Percentiles rank a stretch among this genome's conserved stretches.
phyloP scores from a whole-genome alignment of 2,329 filamentous ascomycete genomes.

The Emergomyces orientalis region DNA sequence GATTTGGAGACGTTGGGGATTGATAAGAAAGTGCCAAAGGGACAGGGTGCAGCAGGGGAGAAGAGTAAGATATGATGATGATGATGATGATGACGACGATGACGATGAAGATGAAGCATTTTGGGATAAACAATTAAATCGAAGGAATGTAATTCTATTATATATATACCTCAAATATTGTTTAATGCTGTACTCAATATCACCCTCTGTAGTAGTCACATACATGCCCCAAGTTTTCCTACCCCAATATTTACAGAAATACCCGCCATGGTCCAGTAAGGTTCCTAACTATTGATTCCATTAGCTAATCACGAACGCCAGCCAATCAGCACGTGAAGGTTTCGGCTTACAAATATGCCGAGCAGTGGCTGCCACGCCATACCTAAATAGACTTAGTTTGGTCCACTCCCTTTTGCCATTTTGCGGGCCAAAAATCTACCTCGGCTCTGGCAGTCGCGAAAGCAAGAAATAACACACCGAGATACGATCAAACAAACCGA shows the following conservation, averaged over 20 bases:
- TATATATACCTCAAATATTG: too few species aligned
- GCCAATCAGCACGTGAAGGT: slow-evolving; percentile 2
- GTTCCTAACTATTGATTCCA: too few species aligned
- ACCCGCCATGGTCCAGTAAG: too few species aligned
- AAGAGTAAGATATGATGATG: slow-evolving; percentile 26
- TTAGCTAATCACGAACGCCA: too few species aligned
- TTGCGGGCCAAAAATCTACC: not conserved
- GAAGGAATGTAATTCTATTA: not conserved
- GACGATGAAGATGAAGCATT: not conserved
- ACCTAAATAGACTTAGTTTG: not conserved
- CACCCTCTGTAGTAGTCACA: too few species aligned
- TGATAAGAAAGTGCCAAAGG: slow-evolving; percentile 66
- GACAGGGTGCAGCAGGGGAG: slow-evolving; percentile 37
- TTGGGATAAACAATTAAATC: not conserved
- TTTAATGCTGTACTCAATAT: too few species aligned
- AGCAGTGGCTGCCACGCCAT: not conserved
- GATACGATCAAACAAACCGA: not conserved
- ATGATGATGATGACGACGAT: not conserved
- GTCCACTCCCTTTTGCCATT: not conserved
- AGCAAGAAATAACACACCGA: not conserved
- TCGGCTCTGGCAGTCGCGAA: slow-evolving; percentile 4
- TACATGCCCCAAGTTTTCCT: not conserved
- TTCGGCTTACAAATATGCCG: slow-evolving; percentile 1
- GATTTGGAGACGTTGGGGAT: slow-evolving; percentile 71
- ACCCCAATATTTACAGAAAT: too few species aligned